These are phyloP conservation scores for Botrytis pseudocinerea DNA, from an alignment of 2,329 filamentous ascomycete species.

Conservation along the genomic window DNA sequence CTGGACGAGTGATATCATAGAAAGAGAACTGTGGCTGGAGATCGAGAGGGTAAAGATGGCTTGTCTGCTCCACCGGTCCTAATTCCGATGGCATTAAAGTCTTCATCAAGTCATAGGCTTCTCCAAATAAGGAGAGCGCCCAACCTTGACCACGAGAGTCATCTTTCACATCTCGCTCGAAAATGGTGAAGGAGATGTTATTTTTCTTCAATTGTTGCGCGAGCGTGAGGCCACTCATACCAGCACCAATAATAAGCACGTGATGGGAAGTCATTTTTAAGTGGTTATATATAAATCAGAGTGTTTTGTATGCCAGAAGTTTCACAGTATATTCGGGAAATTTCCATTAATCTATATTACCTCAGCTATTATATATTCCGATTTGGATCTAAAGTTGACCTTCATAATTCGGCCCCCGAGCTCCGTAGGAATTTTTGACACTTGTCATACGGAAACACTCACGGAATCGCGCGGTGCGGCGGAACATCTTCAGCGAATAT, in stretches of 20 bases:
- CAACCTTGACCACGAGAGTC: not conserved
- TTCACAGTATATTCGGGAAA: not conserved
- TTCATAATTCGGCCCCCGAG: not conserved
- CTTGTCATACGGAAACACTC: not conserved
- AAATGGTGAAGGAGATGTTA: not conserved
- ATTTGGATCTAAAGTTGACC: not conserved
- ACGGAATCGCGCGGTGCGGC: not conserved
- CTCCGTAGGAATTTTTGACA: not conserved
- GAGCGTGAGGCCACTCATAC: not conserved
- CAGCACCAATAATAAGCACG: slow-evolving; percentile 37
- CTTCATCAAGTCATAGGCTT: not conserved
- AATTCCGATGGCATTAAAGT: not conserved
- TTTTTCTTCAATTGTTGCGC: slow-evolving; percentile 1
- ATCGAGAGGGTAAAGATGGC: not conserved
- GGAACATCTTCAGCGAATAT: not conserved
- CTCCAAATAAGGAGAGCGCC: not conserved
- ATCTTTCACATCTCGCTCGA: not conserved
- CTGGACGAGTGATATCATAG: not conserved
- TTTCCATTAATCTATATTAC: not conserved
- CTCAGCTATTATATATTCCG: not conserved
- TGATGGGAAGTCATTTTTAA: not conserved
- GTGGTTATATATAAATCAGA: not conserved
- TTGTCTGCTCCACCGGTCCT: not conserved
- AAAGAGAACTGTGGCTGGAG: not conserved
- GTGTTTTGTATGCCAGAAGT: not conserved